These are phyloP conservation scores for Oryza glumipatula DNA, from an alignment of 176 grass and related monocot genomes.

Conservation along the genomic window DNA sequence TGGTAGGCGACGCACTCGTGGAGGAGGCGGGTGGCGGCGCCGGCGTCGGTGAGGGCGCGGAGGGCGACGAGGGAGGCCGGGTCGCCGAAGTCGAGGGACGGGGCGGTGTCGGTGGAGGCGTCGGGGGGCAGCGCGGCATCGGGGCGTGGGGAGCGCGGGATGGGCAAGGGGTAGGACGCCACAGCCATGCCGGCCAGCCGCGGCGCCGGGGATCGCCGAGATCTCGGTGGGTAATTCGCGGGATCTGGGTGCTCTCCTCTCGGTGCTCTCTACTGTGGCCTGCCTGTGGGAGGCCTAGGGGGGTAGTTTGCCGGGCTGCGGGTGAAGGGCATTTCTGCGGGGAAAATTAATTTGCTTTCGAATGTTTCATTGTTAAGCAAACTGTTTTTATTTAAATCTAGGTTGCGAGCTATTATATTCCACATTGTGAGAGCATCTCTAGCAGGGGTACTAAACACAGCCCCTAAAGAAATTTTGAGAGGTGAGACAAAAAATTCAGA, in stretches of 20 bases:
- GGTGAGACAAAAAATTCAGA: too few relatives aligned
- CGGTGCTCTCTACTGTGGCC: not conserved
- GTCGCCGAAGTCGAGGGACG: constrained; percentile 65
- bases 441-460: too few relatives aligned
- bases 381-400: too few relatives aligned
- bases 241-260: not conserved
- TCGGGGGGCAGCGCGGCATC: constrained; percentile 23
- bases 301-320: too few relatives aligned
- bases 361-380: too few relatives aligned
- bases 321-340: too few relatives aligned
- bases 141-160: constrained; percentile 37
- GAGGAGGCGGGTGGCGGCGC: constrained; percentile 74
- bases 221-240: constrained; percentile 24
- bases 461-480: too few relatives aligned
- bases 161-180: constrained; percentile 26
- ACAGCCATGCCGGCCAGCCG: constrained; percentile 52
- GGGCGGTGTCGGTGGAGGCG: constrained; percentile 23
- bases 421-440: too few relatives aligned
- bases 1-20: constrained; percentile 91
- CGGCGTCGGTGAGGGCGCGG: constrained; percentile 78
- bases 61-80: constrained; percentile 59
- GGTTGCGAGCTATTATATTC: too few relatives aligned
- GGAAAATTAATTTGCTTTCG: too few relatives aligned
- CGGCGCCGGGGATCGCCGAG: constrained; percentile 21
- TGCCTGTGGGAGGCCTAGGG: too few relatives aligned